Evolutionary conservation across 192 early-diverging fungal species (phyloP).

Genomic region (Neocallimastix lanati): DNA sequence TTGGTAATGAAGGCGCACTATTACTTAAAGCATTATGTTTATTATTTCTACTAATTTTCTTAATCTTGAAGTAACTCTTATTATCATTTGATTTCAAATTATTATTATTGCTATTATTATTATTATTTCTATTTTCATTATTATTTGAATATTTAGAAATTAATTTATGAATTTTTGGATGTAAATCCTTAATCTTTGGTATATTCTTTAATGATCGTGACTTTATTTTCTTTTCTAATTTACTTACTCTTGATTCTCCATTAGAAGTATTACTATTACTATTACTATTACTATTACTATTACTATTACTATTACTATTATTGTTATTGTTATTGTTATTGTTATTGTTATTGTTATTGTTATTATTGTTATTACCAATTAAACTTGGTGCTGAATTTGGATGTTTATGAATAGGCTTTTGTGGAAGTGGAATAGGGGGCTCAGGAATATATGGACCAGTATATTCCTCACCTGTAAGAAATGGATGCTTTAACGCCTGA

Average conservation of each 20-base stretch:
- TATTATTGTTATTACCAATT: background rate
- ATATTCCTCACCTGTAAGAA: conserved; percentile 39
- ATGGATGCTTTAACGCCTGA: conserved; percentile 67
- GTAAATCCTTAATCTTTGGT: background rate
- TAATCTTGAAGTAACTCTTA: background rate
- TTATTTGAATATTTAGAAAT: background rate
- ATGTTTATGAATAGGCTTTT: background rate
- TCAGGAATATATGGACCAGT: background rate
- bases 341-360: too few species aligned
- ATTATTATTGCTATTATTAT: background rate
- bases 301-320: too few species aligned
- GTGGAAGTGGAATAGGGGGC: background rate
- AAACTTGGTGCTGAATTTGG: background rate
- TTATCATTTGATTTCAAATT: background rate
- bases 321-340: too few species aligned
- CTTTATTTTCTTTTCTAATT: background rate
- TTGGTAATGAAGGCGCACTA: background rate
- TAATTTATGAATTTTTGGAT: background rate
- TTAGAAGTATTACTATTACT: too few species aligned
- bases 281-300: too few species aligned
- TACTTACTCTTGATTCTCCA: background rate
- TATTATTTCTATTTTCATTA: too few species aligned
- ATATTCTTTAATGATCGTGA: background rate
- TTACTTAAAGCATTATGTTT: background rate
- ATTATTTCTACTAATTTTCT: background rate